Conservation (phyloP, 805 yeast species). For the Pichia insulana region DNA sequence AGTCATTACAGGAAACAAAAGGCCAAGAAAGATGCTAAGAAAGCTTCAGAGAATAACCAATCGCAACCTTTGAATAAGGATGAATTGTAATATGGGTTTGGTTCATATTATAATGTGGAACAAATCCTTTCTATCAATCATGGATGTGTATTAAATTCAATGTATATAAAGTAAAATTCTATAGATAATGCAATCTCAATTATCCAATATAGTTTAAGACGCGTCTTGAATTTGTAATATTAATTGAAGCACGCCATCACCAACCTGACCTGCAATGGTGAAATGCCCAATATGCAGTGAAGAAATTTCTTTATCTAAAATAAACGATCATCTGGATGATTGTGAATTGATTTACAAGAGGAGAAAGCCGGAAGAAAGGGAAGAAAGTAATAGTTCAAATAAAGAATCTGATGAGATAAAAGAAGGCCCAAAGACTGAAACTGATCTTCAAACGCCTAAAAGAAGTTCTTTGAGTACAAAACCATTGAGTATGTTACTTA, state of each 20-base stretch:
- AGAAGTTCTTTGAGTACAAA: neutral
- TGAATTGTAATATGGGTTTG: constrained; percentile 10
- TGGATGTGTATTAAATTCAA: too few species aligned
- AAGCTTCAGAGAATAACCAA: neutral
- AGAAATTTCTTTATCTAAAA: constrained; percentile 21
- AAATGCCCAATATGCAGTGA: constrained; percentile 28
- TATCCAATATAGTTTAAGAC: too few species aligned
- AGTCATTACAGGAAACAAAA: constrained; percentile 17
- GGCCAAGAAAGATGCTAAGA: constrained; percentile 15
- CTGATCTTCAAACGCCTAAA: neutral
- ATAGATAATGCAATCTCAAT: too few species aligned
- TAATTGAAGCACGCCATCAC: too few species aligned
- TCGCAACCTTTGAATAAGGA: constrained; percentile 10
- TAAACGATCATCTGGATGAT: constrained; percentile 30
- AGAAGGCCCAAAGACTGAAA: neutral
- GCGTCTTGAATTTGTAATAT: neutral
- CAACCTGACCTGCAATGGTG: constrained; percentile 18
- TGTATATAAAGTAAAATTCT: too few species aligned
- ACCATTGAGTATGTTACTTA: constrained; percentile 4
- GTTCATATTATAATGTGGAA: too few species aligned
- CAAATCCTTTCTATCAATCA: too few species aligned
- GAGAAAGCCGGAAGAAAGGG: neutral
- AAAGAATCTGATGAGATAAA: neutral
- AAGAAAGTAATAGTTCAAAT: neutral
- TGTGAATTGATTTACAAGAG: constrained; percentile 14